A percentile compares a stretch with the other conserved stretches of the same genome.
phyloP scores from a whole-genome alignment of 2,329 filamentous ascomycete species.

The Cercospora zeae-maydis region DNA sequence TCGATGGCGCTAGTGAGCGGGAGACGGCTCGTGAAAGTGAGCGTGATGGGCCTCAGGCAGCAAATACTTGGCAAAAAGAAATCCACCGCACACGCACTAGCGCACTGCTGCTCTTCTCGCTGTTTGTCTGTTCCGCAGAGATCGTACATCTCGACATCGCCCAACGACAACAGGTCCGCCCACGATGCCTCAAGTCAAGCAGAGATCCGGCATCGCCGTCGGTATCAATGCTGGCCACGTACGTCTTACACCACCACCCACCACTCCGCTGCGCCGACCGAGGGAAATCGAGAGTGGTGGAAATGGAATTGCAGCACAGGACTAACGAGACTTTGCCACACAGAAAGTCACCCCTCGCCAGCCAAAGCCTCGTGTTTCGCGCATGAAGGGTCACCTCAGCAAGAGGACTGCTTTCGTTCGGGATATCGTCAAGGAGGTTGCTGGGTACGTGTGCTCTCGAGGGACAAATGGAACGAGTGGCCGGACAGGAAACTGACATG shows the following conservation, averaged over 20 bases:
- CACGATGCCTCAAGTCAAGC: constrained; percentile 54
- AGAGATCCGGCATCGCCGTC: constrained; percentile 54
- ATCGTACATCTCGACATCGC: constrained; percentile 24
- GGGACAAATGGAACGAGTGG: not conserved
- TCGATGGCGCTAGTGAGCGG: not conserved
- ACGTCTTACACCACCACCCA: constrained; percentile 42
- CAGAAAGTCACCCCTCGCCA: constrained; percentile 52
- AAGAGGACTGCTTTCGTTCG: constrained; percentile 96
- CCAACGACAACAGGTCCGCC: constrained; percentile 26
- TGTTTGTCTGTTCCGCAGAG: constrained; percentile 13
- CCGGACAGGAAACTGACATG: constrained; percentile 19
- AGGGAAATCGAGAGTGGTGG: constrained; percentile 7
- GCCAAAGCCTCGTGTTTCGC: constrained; percentile 49
- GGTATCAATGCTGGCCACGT: constrained; percentile 66
- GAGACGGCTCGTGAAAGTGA: constrained; percentile 5
- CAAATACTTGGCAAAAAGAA: not conserved
- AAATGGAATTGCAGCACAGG: constrained; percentile 8
- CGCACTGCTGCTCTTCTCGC: not conserved
- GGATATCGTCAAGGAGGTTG: constrained; percentile 97
- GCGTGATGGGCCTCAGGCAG: not conserved
- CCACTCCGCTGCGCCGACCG: constrained; percentile 3
- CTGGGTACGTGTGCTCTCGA: constrained; percentile 63
- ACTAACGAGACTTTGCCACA: constrained; percentile 27
- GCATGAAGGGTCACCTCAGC: constrained; percentile 93
- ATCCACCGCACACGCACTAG: constrained; percentile 4